Percentiles rank a stretch among this genome's conserved stretches.
Conservation (phyloP, 2,329 filamentous ascomycete genomes). For the Purpureocillium lavendulum region DNA sequence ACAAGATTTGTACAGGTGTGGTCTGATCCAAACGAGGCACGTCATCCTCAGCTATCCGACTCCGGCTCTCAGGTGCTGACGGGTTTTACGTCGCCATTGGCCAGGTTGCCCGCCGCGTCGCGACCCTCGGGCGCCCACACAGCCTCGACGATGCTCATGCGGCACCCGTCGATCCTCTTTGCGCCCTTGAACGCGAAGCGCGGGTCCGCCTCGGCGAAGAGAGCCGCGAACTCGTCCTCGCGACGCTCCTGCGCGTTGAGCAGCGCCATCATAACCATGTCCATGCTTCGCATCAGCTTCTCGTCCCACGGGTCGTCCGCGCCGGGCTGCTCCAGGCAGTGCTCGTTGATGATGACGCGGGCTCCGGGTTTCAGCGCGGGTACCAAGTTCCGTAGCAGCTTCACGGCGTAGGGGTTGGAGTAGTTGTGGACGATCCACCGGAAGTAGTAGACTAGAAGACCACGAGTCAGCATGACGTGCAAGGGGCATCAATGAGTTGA, state of each 20-base stretch:
- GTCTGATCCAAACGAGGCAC: too few species aligned
- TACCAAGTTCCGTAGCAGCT: conserved; percentile 40
- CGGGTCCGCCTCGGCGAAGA: conserved; percentile 34
- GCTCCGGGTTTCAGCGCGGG: conserved; percentile 48
- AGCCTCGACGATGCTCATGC: conserved; percentile 41
- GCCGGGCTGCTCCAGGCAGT: conserved; percentile 32
- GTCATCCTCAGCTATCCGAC: too few species aligned
- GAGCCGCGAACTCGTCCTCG: conserved; percentile 32
- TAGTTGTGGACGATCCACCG: conserved; percentile 56
- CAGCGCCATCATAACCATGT: conserved; percentile 42
- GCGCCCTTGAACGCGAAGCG: conserved; percentile 36
- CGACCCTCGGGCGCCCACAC: conserved; percentile 30
- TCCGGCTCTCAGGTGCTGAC: too few species aligned
- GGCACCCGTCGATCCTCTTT: conserved; percentile 28
- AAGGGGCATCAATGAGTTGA: neutral
- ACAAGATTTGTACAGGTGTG: too few species aligned
- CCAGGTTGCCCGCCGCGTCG: conserved; percentile 1
- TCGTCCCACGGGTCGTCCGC: conserved; percentile 35
- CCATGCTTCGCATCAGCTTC: conserved; percentile 39
- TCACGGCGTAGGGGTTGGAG: conserved; percentile 41
- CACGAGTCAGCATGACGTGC: conserved; percentile 6
- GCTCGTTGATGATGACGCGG: conserved; percentile 36
- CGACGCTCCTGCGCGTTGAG: conserved; percentile 43
- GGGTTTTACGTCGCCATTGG: neutral
- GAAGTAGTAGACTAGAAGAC: conserved; percentile 41